Evolutionary conservation across 441 rosid species (phyloP), one percentile per base, ranked within the genome.

Genomic region (Omphalea diandra): DNA sequence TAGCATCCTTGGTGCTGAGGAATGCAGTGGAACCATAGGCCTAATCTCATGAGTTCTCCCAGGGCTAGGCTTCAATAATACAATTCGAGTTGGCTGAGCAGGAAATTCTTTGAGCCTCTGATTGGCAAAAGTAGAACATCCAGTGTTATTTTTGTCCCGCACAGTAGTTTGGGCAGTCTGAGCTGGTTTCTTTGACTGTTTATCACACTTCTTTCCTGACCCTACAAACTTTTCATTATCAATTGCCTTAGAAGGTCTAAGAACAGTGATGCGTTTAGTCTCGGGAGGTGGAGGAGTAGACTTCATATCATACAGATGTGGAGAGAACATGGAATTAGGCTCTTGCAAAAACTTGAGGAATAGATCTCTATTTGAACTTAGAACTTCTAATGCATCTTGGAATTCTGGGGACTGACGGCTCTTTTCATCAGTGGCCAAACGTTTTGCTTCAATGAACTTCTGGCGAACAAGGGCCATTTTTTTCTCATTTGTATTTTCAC

Each of bases 391-490:
- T 56, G 97, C 95, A 52, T 93, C 96, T 75, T 83, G 90, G 77
- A 90, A 93, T 71, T 95, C 96, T 82, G 81, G 81, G 64, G 98
- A 86, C 75, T 84, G 90, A 70, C 88, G 85, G 67, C 87, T 89
- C 72, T 75, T 90, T 53, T 90, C 94, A 81, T 90, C 87, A 27
- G 91, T 83, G 14, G 88, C 90, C 76, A 90, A 81, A 56, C 89
- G 87, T 75, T 95, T 95, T 63, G 94, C 96, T 79, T 95, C 99
- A 69, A 79, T 70, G 76, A 93, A 90, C 86, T 95, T 95, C 70
- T 88, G 90, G 68, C 91, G 95, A 76, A 95, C 89, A 68, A 93
- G 82, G 78, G 81, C 85, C 93, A 88, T 76, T 73, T 81, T 83
- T 77, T 75, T 84, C 79, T 87, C 87, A 35, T 79, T 79, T 35